Evolutionary conservation across 2,329 filamentous ascomycete genomes (phyloP), one percentile per base, ranked within the genome.

Genomic region (Ascochyta fabae): DNA sequence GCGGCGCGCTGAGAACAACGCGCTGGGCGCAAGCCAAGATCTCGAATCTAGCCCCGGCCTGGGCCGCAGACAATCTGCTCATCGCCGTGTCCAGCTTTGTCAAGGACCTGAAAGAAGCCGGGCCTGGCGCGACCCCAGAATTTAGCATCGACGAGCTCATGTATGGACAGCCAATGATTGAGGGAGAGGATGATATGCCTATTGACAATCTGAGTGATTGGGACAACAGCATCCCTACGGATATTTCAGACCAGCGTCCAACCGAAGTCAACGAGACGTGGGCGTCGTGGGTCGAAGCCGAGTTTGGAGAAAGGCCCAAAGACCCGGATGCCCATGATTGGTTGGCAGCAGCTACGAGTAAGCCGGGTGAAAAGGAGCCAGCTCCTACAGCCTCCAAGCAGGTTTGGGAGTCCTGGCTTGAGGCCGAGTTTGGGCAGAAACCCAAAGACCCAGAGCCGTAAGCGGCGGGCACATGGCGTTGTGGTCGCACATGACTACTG

Each of bases 31-130:
- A 62, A 38, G 48, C 54, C 13, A 63, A 63, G 43, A 58, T 41
- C 6, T 44, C 43, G 12, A 58, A 60, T 10, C 22, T 58, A 3
- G 69, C 67, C 0, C 71, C 69, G 12, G 64, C 71, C 33, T 71
- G 62, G 65, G 62, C 68, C 6, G 71, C 71, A 19, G 71, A 74
- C 39, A 73, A 74, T 44, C 47, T 74, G 29, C 61, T 74, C 40
- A 72, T 74, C 41, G 70, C 70, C 0, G 62, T 70, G 1, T 69
- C 67, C 7, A 63, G 58, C 19, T 71, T 68, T 19, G 49, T 70
- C 45, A 54, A 62, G 6, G 63, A 64, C 15, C 23, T 45, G 4
- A 64, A 53, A n/a, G 26, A 52, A 8, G 7, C 42, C 7, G 49
- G 46, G 6, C 36, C 40, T 7, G 31, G 16, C 9, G 12, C 27